Evolutionary conservation across 768 basidiomycete genomes (phyloP), one percentile per base, ranked within the genome.

Genomic region (Termitomyces sp.): DNA sequence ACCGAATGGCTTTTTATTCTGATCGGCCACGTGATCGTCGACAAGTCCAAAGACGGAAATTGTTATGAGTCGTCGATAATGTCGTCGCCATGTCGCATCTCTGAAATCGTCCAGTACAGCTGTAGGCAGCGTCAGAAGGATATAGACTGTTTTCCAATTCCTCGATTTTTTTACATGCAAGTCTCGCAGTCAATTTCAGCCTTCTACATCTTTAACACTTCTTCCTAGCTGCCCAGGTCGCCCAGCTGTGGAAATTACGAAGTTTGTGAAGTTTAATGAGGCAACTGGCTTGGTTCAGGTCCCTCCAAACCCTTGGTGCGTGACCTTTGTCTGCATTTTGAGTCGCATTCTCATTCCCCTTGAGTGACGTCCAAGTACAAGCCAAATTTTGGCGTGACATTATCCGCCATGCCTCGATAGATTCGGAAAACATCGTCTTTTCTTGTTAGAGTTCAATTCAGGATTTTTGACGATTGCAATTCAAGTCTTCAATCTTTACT

Each of bases 111-210:
- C 9, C 92, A 92, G 66, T 88, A 82, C 68, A 79, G 74, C 28
- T 94, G 90, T 68, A 72, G 80, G 46, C 64, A 71, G 45, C 73
- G 79, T 58, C 64, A 61, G 16, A 66, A 61, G 6, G 62, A 70
- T 51, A 66, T 83, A 47, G 79, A 82, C 38, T 94, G 91, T 67
- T 84, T 82, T 66, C 92, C 90, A 6, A 71, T 94, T 46, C 82
- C 87, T 30, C 83, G 92, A 16, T 76, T 93, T 28, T 89, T 94
- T 64, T 76, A 77, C 68, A 73, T 90, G 91, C 89, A 65, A 71
- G 84, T 62, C 26, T 40, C 35, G 57, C 51, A 20, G 20, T 26
- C 58, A 49, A 46, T 28, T 22, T 58, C 48, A 20, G 40, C 50
- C 24, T 43, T 12, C 20, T 35, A 32, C 36, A 46, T 50, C 30